These are phyloP conservation scores for Amauroascus niger DNA, from an alignment of 2,329 filamentous ascomycete species.

Conservation along the genomic window DNA sequence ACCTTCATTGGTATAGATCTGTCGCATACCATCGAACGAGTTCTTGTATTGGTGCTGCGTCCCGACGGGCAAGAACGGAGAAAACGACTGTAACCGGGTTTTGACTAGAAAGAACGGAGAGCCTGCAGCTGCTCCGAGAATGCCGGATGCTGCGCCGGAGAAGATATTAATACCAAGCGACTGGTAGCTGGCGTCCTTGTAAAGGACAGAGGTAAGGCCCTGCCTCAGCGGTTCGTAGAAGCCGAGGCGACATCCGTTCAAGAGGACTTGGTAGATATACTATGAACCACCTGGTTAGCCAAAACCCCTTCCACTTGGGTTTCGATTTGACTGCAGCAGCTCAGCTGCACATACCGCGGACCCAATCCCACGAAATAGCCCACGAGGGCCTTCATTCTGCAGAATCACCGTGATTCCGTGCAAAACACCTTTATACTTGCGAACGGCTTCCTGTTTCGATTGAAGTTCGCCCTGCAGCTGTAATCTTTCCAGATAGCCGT, in stretches of 20 bases:
- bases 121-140: conserved; percentile 84
- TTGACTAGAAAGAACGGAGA: conserved; percentile 98
- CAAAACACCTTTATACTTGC: conserved; percentile 81
- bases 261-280: conserved; percentile 91
- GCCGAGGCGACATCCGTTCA: conserved; percentile 91
- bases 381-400: conserved; percentile 75
- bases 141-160: conserved; percentile 76
- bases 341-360: conserved; percentile 52
- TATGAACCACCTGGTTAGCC: conserved; percentile 21
- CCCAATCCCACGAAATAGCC: conserved; percentile 79
- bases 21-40: conserved; percentile 68
- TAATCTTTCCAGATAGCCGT: conserved; percentile 48
- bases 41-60: conserved; percentile 93
- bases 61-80: conserved; percentile 82
- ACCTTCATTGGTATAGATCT: conserved; percentile 72
- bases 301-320: background rate
- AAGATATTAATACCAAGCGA: conserved; percentile 88
- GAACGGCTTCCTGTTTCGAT: conserved; percentile 69
- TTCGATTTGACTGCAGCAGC: background rate
- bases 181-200: conserved; percentile 64
- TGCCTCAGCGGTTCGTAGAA: conserved; percentile 94
- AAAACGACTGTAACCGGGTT: conserved; percentile 88
- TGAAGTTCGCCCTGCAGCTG: conserved; percentile 95
- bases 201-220: conserved; percentile 57
- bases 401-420: conserved; percentile 87